Conservation (phyloP, 768 basidiomycete genomes). For the Sistotremastrum suecicum region DNA sequence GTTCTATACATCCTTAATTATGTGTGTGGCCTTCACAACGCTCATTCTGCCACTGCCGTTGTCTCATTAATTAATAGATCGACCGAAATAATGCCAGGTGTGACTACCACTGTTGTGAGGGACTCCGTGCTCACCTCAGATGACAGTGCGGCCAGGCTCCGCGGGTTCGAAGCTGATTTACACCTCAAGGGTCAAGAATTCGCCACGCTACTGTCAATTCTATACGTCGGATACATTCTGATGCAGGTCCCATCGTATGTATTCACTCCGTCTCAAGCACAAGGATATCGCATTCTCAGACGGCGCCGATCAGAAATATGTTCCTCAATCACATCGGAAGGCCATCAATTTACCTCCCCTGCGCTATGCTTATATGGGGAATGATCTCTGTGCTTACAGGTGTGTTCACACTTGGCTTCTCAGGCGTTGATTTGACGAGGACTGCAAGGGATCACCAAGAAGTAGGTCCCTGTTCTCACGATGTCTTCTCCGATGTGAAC, state of each 20-base stretch:
- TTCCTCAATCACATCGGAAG: constrained; percentile 50
- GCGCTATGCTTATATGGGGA: constrained; percentile 63
- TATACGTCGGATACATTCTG: constrained; percentile 20
- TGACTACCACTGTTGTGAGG: background rate
- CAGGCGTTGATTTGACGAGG: background rate
- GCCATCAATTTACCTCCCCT: constrained; percentile 55
- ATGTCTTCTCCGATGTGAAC: background rate
- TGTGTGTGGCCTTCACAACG: constrained; percentile 14
- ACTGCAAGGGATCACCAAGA: constrained; percentile 26
- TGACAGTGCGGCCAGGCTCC: constrained; percentile 52
- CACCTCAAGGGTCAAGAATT: constrained; percentile 12
- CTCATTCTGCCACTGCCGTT: background rate
- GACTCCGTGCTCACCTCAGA: background rate
- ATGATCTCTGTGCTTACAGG: constrained; percentile 29
- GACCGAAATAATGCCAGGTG: constrained; percentile 48
- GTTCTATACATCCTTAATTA: constrained; percentile 35
- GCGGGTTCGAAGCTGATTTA: constrained; percentile 40
- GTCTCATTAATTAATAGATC: constrained; percentile 23
- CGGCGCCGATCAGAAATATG: constrained; percentile 41
- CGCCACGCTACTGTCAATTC: constrained; percentile 12
- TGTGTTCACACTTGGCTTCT: constrained; percentile 26
- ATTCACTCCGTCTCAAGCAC: background rate
- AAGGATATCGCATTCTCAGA: too few relatives aligned
- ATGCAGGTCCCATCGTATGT: constrained; percentile 28
- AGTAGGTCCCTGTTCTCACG: constrained; percentile 10